phyloP scores from a whole-genome alignment of 2,329 filamentous ascomycete species.

The Beauveria caledonica region DNA sequence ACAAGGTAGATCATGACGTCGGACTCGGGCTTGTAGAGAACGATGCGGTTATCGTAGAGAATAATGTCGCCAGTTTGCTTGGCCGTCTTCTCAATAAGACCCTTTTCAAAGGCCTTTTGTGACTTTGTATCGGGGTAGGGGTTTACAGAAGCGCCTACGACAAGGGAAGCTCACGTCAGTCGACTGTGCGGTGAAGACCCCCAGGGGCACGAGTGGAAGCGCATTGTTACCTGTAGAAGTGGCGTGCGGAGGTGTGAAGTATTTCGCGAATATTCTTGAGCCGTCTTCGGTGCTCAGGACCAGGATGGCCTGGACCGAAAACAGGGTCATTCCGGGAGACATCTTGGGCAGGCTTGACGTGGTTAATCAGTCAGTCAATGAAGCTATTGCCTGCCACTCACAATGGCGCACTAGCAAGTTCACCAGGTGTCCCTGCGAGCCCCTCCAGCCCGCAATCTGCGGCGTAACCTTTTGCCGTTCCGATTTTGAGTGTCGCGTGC shows the following conservation, averaged over 20 bases:
- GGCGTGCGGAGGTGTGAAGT: constrained; percentile 62
- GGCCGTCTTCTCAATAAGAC: constrained; percentile 86
- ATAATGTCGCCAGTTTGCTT: constrained; percentile 96
- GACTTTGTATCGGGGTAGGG: constrained; percentile 86
- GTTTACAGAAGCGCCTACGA: constrained; percentile 44
- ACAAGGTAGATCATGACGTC: constrained; percentile 96
- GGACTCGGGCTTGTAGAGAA: constrained; percentile 96
- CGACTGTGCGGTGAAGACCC: constrained; percentile 15
- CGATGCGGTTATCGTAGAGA: constrained; percentile 91
- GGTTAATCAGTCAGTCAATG: constrained; percentile 1
- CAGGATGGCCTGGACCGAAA: constrained; percentile 69
- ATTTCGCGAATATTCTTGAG: constrained; percentile 87
- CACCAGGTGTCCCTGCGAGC: constrained; percentile 12
- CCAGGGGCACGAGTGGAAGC: constrained; percentile 15
- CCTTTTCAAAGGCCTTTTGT: constrained; percentile 95
- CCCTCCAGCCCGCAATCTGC: constrained; percentile 12
- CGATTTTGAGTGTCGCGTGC: constrained; percentile 15
- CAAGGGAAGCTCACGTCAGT: constrained; percentile 10
- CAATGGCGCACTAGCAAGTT: constrained; percentile 2
- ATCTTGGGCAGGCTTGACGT: constrained; percentile 34
- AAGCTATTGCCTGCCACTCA: constrained; percentile 9
- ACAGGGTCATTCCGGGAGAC: constrained; percentile 68
- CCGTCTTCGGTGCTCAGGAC: constrained; percentile 81
- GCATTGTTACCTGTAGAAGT: constrained; percentile 27
- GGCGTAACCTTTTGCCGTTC: constrained; percentile 26